Base-by-base conservation (phyloP, 306 rosid species). In the Lathyrus sativus region DNA sequence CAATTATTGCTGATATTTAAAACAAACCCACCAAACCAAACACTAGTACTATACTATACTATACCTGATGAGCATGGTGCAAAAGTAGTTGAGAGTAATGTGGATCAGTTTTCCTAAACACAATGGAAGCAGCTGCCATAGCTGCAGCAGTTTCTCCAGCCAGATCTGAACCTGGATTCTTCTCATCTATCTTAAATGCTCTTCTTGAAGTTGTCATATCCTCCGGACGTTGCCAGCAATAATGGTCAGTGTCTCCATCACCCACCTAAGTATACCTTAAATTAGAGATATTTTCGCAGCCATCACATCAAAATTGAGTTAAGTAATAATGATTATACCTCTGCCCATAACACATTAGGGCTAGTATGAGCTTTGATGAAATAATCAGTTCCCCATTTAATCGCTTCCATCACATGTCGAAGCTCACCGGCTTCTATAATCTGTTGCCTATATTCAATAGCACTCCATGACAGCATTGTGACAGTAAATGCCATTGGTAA, bases 301-400 rank as follows among this genome's bases (percentile, higher is more conserved):
- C 9, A 35, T 7, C 9, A 7, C 39, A 7, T 35, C 9, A 1
- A 35, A 35, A 35, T 35, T 35, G 2, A 35, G 7, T 7, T 35
- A 0, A 35, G 9, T 35, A 35, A 35, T 1, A 1, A 35, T 7
- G 7, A 35, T 35, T 35, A 35, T 49, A 87, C 96, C 96, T 89
- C 92, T 9, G 96, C 93, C 96, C 96, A 89, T 11, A 89, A 46
- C 59, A 87, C 96, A 70, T 83, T 80, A 6, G 91, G 90, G 43
- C 83, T 74, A 14, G 96, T 90, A 69, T 90, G 96, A 44, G 96
- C 96, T 76, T 90, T 90, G 72, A 90, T 90, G 95, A 90, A 87
- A 66, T 87, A 90, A 72, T 90, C 96, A 3, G 96, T 85, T 3
- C 96, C 96, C 96, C 96, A 90, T 70, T 90, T 90, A 49, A 90